Percentiles rank a stretch among this genome's conserved stretches.
These are phyloP conservation scores for Penicillium sp. DNA, from an alignment of 2,329 filamentous ascomycete genomes.

Conservation along the genomic window DNA sequence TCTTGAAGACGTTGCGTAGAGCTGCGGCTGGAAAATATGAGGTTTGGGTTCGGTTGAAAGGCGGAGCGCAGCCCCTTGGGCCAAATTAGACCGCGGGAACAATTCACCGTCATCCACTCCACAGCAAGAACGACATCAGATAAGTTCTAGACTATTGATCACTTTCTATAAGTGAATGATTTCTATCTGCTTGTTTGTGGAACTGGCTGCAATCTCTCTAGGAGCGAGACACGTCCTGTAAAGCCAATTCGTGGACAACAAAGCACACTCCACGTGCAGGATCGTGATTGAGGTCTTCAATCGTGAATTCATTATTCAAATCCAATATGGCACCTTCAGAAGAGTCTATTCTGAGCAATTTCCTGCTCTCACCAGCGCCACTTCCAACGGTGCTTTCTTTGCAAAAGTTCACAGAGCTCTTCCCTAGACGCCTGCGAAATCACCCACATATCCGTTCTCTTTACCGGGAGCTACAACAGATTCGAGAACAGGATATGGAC, in stretches of 20 bases:
- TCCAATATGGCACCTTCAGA: constrained; percentile 64
- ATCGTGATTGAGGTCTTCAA: too few relatives aligned
- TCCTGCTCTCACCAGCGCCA: constrained; percentile 69
- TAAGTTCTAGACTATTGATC: too few relatives aligned
- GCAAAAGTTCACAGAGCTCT: constrained; percentile 68
- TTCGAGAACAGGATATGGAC: constrained; percentile 65
- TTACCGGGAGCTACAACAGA: constrained; percentile 72
- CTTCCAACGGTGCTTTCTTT: constrained; percentile 68
- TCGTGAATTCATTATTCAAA: too few relatives aligned
- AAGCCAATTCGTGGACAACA: too few relatives aligned
- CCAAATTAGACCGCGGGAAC: constrained; percentile 9
- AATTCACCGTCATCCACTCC: constrained; percentile 4
- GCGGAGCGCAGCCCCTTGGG: constrained; percentile 12
- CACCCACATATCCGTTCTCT: constrained; percentile 63
- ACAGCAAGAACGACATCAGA: not conserved
- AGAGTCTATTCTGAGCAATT: constrained; percentile 66
- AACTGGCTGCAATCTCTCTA: too few relatives aligned
- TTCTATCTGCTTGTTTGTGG: too few relatives aligned
- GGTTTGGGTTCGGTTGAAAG: constrained; percentile 1
- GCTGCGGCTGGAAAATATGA: too few relatives aligned
- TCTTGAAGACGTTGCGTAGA: too few relatives aligned
- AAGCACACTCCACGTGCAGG: too few relatives aligned
- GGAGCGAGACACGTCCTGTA: too few relatives aligned
- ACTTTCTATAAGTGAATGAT: too few relatives aligned
- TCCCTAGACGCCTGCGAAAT: constrained; percentile 61